A percentile compares a stretch with the other conserved stretches of the same genome.
phyloP scores from a whole-genome alignment of 1,284 basidiomycete species.

The Paramarasmius palmivorus region DNA sequence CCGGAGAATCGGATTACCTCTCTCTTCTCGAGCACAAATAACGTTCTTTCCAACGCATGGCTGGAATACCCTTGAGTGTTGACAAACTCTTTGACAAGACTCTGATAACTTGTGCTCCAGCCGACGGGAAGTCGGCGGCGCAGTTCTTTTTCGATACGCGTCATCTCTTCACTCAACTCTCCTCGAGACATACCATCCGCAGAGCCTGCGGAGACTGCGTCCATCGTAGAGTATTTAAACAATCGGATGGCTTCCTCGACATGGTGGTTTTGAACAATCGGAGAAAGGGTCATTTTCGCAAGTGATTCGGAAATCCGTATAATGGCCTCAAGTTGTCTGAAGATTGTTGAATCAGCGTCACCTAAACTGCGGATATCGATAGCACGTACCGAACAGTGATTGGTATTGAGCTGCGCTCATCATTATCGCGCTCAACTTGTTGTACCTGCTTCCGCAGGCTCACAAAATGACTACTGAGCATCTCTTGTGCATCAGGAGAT shows the following conservation, averaged over 20 bases:
- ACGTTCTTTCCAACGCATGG: constrained; percentile 90
- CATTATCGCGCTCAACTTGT: constrained; percentile 95
- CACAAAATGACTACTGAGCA: constrained; percentile 97
- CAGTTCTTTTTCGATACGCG: constrained; percentile 90
- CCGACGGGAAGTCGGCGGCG: constrained; percentile 89
- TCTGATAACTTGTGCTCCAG: constrained; percentile 96
- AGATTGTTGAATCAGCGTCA: constrained; percentile 1
- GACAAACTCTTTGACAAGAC: constrained; percentile 94
- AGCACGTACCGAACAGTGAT: constrained; percentile 88
- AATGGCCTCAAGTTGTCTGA: constrained; percentile 96
- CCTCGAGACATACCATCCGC: constrained; percentile 92
- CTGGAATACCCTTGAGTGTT: constrained; percentile 88
- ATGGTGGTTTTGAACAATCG: constrained; percentile 88
- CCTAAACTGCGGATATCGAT: neutral
- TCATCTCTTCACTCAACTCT: constrained; percentile 94
- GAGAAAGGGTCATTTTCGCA: constrained; percentile 90
- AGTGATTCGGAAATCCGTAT: constrained; percentile 97
- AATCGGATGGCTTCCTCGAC: constrained; percentile 98
- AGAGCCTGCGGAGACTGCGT: constrained; percentile 92
- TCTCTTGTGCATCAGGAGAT: constrained; percentile 92
- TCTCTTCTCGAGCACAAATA: constrained; percentile 94
- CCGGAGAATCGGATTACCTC: constrained; percentile 91
- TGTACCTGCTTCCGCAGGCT: constrained; percentile 93
- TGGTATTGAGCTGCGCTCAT: constrained; percentile 96
- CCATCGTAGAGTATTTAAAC: constrained; percentile 99